Conservation (phyloP, 1,284 basidiomycete genomes). For the Testicularia cyperi region DNA sequence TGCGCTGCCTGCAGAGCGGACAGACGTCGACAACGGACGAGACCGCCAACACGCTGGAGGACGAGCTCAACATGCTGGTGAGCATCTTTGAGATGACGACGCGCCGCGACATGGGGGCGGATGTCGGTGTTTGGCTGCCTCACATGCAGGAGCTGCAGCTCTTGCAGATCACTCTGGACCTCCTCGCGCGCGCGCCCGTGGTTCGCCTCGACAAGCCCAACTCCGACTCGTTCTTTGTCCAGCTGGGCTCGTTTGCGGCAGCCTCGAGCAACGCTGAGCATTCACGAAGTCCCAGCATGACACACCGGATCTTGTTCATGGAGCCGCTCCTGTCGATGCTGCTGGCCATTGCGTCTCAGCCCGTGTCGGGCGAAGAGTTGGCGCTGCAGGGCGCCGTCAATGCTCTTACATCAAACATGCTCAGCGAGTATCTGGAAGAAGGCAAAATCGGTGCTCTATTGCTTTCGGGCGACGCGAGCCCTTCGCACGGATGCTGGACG, state of each 20-base stretch:
- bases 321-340: slow-evolving; percentile 76
- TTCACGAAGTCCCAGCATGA: no score
- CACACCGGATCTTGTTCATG: slow-evolving; percentile 31
- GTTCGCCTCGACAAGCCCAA: slow-evolving; percentile 16
- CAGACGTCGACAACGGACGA: slow-evolving; percentile 67
- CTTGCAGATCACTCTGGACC: slow-evolving; percentile 73
- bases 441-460: slow-evolving; percentile 72
- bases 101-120: slow-evolving; percentile 66
- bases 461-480: slow-evolving; percentile 72
- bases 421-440: slow-evolving; percentile 73
- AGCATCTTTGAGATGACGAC: slow-evolving; percentile 80
- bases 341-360: slow-evolving; percentile 76
- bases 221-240: slow-evolving; percentile 2
- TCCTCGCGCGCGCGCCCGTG: slow-evolving; percentile 67
- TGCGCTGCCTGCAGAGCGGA: slow-evolving; percentile 62
- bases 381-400: slow-evolving; percentile 79
- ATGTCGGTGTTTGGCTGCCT: slow-evolving; percentile 75
- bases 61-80: slow-evolving; percentile 76
- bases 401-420: slow-evolving; percentile 78
- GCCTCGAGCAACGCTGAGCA: no score
- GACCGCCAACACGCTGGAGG: slow-evolving; percentile 65
- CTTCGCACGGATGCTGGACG: slow-evolving; percentile 78
- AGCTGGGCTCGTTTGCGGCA: slow-evolving; percentile 19
- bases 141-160: slow-evolving; percentile 79
- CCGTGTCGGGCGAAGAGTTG: slow-evolving; percentile 77